Percentiles rank a stretch among this genome's conserved stretches.
Conservation (phyloP, 2,329 filamentous ascomycete species). For the Davidsoniella eucalypti region DNA sequence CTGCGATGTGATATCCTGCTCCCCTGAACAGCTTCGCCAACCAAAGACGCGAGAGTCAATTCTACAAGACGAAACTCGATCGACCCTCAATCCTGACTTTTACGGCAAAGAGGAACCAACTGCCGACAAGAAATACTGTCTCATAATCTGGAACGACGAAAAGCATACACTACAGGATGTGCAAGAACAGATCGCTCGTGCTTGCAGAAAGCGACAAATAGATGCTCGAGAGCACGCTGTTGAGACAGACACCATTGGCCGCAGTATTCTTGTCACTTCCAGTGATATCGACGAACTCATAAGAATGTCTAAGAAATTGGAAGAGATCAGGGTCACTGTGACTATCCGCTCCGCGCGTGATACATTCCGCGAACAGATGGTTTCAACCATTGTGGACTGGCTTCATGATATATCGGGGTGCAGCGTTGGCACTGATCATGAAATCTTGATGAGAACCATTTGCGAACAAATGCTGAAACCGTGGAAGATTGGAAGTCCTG, state of each 20-base stretch:
- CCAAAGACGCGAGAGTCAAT: slow-evolving; percentile 73
- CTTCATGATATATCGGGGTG: slow-evolving; percentile 83
- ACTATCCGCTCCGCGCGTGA: slow-evolving; percentile 87
- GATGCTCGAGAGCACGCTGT: slow-evolving; percentile 63
- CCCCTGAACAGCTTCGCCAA: slow-evolving; percentile 81
- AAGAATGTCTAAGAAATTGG: slow-evolving; percentile 66
- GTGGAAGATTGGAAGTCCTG: slow-evolving; percentile 76
- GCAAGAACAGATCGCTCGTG: slow-evolving; percentile 72
- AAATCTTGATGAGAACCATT: slow-evolving; percentile 63
- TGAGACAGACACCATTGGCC: slow-evolving; percentile 76
- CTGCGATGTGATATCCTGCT: slow-evolving; percentile 95
- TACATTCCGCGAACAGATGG: slow-evolving; percentile 97
- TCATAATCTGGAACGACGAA: slow-evolving; percentile 95
- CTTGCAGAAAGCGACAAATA: slow-evolving; percentile 55
- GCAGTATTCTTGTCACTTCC: slow-evolving; percentile 67
- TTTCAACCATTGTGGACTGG: slow-evolving; percentile 94
- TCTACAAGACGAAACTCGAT: slow-evolving; percentile 64
- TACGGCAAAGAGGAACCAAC: slow-evolving; percentile 35
- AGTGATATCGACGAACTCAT: slow-evolving; percentile 57
- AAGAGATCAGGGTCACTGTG: slow-evolving; percentile 90
- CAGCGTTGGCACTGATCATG: slow-evolving; percentile 61
- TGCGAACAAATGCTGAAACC: slow-evolving; percentile 83
- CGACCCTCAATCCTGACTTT: slow-evolving; percentile 29
- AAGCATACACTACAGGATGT: slow-evolving; percentile 94
- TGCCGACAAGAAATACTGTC: slow-evolving; percentile 48